Base-by-base conservation (phyloP, 176 grass and related monocot species). In the Panicum miliaceum region DNA sequence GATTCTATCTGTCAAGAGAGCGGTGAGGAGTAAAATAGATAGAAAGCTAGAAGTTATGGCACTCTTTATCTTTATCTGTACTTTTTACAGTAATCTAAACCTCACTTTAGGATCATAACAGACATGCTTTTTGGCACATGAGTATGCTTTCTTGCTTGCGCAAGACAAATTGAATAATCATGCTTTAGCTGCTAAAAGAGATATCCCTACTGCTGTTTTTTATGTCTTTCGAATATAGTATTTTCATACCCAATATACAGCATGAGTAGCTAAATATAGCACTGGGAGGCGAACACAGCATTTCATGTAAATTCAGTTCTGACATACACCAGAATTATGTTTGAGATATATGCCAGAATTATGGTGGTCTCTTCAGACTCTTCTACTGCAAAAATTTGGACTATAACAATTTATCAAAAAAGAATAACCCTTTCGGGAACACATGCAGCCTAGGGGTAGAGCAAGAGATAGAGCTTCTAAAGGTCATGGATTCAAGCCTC, bases 121-220 rank as follows among this genome's bases (percentile, higher is more conserved):
- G 22, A 40, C 40, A 50, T 69, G 86, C 41, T 88, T 86, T 79
- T 77, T 64, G 45, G 78, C 86, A 85, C 73, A 82, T 77, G 78
- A 42, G 34, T 71, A 64, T 22, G 47, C 71, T 85, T 76, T 90
- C 76, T 86, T 90, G 64, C 83, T 86, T 86, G 57, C 72, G 12
- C 64, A 78, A 90, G 47, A 71, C 16, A 26, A 82, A 82, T 82
- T 86, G 88, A 86, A 90, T 86, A 73, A 78, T 36, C 56, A 72
- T 71, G 83, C 83, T 72, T 85, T 82, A 90, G 64, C 78, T 80
- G 42, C 37, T 36, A 77, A 90, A 82, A 81, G 71, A 82, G 25
- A 90, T 63, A 90, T 82, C 57, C 83, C 64, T 81, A 43, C 12
- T 64, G 78, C 7, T 71, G 54, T 77, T 34, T 66, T 68, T 76